Conservation (phyloP, 139 green algal genomes). For the Gonium pectorale region DNA sequence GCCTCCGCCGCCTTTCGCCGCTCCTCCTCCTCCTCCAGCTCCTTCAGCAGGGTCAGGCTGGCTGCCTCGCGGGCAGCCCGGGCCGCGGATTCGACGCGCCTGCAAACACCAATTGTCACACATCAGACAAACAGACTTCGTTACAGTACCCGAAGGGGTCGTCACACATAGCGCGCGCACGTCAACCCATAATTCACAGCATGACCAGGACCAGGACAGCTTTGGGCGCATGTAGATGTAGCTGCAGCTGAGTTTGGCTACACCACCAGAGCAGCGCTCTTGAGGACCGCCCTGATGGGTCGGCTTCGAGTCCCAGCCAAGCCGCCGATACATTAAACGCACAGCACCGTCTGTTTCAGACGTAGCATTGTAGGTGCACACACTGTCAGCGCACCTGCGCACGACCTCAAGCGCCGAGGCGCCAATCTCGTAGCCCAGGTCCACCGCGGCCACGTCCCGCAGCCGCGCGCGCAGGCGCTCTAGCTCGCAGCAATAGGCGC, state of each 20-base stretch:
- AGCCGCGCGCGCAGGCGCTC: slow-evolving; percentile 58
- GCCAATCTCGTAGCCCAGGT: slow-evolving; percentile 68
- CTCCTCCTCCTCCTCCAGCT: slow-evolving; percentile 71
- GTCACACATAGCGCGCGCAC: too few relatives aligned
- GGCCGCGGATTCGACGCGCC: slow-evolving; percentile 65
- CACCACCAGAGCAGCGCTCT: too few relatives aligned
- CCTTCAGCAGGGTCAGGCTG: slow-evolving; percentile 70
- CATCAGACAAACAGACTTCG: too few relatives aligned
- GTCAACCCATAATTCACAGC: too few relatives aligned
- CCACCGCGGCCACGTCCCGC: slow-evolving; percentile 66
- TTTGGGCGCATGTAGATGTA: too few relatives aligned
- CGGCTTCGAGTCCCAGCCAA: too few relatives aligned
- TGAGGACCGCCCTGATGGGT: too few relatives aligned
- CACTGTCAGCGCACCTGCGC: slow-evolving; percentile 36
- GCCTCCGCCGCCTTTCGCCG: slow-evolving; percentile 5
- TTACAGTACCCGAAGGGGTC: too few relatives aligned
- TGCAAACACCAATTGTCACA: slow-evolving; percentile 30
- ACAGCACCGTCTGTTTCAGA: too few relatives aligned
- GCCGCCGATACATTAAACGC: too few relatives aligned
- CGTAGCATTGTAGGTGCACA: background rate
- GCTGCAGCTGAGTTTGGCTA: too few relatives aligned
- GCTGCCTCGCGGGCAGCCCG: slow-evolving; percentile 63
- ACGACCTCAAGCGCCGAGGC: slow-evolving; percentile 65
- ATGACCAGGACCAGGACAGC: too few relatives aligned
- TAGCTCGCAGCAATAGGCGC: slow-evolving; percentile 66